phyloP scores from a whole-genome alignment of 1,284 basidiomycete species.

The Microstroma glucosiphilum region DNA sequence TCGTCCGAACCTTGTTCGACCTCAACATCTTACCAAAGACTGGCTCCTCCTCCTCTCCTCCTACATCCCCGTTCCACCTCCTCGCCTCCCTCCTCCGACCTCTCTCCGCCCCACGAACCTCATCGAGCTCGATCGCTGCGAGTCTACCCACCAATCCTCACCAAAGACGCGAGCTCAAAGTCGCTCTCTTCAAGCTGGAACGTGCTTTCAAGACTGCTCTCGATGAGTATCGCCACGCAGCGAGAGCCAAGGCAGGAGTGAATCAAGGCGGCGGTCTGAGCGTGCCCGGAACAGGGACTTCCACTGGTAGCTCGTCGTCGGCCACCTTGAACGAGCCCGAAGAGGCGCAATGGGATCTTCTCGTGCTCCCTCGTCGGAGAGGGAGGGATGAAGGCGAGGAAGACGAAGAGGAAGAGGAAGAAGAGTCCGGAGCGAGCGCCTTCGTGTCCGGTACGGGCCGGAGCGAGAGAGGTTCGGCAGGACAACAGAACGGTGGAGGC shows the following conservation, averaged over 20 bases:
- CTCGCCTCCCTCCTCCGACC: constrained; percentile 3
- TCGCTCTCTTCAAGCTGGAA: constrained; percentile 37
- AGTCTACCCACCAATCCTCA: constrained; percentile 3
- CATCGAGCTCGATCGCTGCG: background rate
- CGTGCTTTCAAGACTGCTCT: constrained; percentile 26
- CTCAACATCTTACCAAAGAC: background rate
- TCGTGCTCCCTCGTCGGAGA: constrained; percentile 6
- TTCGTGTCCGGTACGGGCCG: constrained; percentile 4
- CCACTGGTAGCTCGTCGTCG: background rate
- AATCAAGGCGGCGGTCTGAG: constrained; percentile 1
- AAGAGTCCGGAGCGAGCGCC: constrained; percentile 25
- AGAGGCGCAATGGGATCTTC: constrained; percentile 12
- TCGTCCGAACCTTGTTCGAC: background rate
- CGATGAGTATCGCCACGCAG: constrained; percentile 25
- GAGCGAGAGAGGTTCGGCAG: too few relatives aligned
- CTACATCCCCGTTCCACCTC: background rate
- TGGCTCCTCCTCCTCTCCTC: background rate
- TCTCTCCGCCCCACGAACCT: background rate
- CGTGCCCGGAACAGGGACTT: background rate
- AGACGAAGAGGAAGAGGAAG: constrained; percentile 23
- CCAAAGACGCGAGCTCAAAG: constrained; percentile 32
- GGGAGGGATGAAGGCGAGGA: constrained; percentile 13
- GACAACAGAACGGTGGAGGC: background rate
- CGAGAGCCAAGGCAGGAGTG: constrained; percentile 9
- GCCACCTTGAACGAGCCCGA: constrained; percentile 7